Base-by-base conservation (phyloP, 768 basidiomycete genomes). In the Boletus eberwhitei region DNA sequence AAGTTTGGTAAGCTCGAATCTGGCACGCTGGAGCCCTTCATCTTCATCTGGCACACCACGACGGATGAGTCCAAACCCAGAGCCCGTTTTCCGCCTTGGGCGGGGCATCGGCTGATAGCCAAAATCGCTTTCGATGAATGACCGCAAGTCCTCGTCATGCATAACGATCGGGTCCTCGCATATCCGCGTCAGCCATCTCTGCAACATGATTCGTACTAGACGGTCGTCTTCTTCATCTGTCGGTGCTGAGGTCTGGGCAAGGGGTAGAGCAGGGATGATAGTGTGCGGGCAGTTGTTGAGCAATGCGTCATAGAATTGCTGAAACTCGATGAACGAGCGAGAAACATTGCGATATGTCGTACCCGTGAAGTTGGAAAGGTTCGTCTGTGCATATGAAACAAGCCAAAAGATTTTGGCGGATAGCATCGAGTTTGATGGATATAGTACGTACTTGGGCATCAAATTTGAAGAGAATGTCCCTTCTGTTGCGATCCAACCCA, bases 211-310 rank as follows among this genome's bases (percentile, higher is more conserved):
- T 68, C 89, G 89, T 32, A 99, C 93, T 3, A 99, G 79, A 19
- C 97, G 82, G 70, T 98, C 97, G 71, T 99, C 97, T 73, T 98
- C 97, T 73, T 98, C 97, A 65, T 98, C 97, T 13, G 93, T 94
- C 24, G 93, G 88, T 3, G 97, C 97, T 13, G 95, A 98, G 0
- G 95, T 98, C 61, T 96, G 93, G 0, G 95, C 84, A n/a, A 98
- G 80, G 1, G 97, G 97, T 14, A 99, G 80, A 5, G 97, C 97
- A 8, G 97, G 93, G 16, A 98, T 79, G 62, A 99, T 97, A 26
- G 95, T 96, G 66, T 98, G 97, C 0, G 97, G 97, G 69, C 92
- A 95, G 71, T 83, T 93, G 63, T 87, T 82, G 31, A 93, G 82
- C 62, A 96, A 80, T 45, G 94, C 82, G 45, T 97, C 93, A 63